These are phyloP conservation scores for Puccinia novopanici DNA, from an alignment of 1,284 basidiomycete genomes.

Conservation along the genomic window DNA sequence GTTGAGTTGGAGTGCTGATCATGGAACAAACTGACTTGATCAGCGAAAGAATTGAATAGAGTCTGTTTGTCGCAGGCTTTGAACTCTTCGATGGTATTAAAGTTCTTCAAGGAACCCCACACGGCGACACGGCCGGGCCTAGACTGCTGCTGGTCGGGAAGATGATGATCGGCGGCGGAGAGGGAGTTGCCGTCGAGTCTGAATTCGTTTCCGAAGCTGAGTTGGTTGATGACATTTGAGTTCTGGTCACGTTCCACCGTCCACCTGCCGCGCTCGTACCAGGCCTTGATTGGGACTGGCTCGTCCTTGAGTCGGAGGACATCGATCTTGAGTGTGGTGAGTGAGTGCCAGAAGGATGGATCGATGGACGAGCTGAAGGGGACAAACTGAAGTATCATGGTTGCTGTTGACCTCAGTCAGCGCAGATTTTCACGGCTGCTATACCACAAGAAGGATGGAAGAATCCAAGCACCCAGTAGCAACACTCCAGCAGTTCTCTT, in stretches of 20 bases:
- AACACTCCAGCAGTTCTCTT: not conserved
- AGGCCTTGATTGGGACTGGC: conserved; percentile 68
- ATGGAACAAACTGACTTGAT: conserved; percentile 58
- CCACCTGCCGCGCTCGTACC: conserved; percentile 72
- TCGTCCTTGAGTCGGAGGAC: conserved; percentile 80
- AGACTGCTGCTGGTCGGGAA: not conserved
- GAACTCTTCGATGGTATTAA: conserved; percentile 95
- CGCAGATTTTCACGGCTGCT: not conserved
- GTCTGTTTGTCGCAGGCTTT: conserved; percentile 82
- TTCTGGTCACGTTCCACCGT: conserved; percentile 69
- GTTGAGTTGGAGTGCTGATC: not conserved
- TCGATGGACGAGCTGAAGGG: conserved; percentile 83
- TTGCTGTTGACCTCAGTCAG: not conserved
- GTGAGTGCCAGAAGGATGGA: conserved; percentile 88
- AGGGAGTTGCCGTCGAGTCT: conserved; percentile 57
- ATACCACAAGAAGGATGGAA: not conserved
- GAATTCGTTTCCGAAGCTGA: conserved; percentile 56
- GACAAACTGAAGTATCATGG: conserved; percentile 71
- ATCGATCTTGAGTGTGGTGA: conserved; percentile 87
- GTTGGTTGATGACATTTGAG: conserved; percentile 58
- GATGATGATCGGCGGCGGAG: conserved; percentile 4
- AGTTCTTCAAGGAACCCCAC: conserved; percentile 72
- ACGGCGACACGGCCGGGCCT: conserved; percentile 58
- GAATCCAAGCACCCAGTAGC: not conserved
- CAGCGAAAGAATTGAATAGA: conserved; percentile 72